Base-by-base conservation (phyloP, 768 basidiomycete species). In the Baorangia bicolor region DNA sequence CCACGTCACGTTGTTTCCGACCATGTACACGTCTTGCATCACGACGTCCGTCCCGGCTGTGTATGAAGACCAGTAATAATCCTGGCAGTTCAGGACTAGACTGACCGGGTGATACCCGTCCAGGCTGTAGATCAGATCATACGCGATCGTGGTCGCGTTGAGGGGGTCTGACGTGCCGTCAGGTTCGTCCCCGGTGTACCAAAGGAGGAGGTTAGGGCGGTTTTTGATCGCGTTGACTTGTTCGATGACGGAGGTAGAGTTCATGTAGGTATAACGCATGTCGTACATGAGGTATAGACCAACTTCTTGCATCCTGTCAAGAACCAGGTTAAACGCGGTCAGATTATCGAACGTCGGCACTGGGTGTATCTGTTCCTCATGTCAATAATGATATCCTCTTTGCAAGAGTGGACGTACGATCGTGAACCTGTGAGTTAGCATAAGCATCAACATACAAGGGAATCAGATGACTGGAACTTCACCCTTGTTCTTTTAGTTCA, bases 271-370 rank as follows among this genome's bases (percentile, higher is more conserved):
- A 80, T 49, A 75, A 46, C 89, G 79, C 89, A 92, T 91, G 66
- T 92, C 88, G 59, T 92, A 93, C 83, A 92, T 90, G 51, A 92
- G 77, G 64, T 87, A 92, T 11, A 71, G n/a, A 0, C 81, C 82
- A 0, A 85, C 82, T 56, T 86, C 79, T 67, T 90, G 83, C 86
- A 91, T 89, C 40, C 78, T 74, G 63, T 90, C 85, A 8, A 91
- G 64, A 27, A 89, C 82, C 46, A 75, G 55, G 34, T 82, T 78
- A 0, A 90, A 71, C 0, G 77, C 77, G 0, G 85, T 83, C 33
- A 84, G 57, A 60, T 87, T 83, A 57, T 77, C 77, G 56, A 86
- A 90, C 0, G 80, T 70, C 0, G 91, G 90, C 5, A 90, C 73
- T 2, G 87, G 85, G 62, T 92, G 91, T 18, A 92, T 78, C 85